Base-by-base conservation (phyloP, 176 grass and related monocot genomes). In the Poa pratensis region DNA sequence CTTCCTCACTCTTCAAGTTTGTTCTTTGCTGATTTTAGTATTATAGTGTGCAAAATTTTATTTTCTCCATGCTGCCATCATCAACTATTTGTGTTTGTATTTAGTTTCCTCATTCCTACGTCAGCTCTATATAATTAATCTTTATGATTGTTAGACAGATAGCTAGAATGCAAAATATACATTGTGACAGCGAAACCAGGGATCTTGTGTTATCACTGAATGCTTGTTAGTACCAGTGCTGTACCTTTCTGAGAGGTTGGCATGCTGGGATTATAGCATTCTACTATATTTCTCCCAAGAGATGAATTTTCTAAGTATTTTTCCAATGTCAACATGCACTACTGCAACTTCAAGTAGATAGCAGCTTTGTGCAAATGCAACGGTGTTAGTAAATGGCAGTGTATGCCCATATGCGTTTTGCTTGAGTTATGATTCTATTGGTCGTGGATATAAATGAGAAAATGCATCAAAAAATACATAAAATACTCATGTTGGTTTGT, bases 271-370 rank as follows among this genome's bases (percentile, higher is more conserved):
- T 75, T 24, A 30, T 32, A 75, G 22, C 22, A 48, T 73, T 9
- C 35, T 55, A 37, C 50, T 54, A 28, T 12, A 57, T 77, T 77
- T 78, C 53, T 16, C 32, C 50, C 24, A 82, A 19, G 34, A 82
- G 65, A 52, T 82, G n/a, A 82, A 37, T 18, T 82, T 19, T 13
- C 34, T 9, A 15, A 17, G 8, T 53, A 5, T 55, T 28, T 76
- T 23, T 76, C 15, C 14, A 28, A 15, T 39, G 9, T 26, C 28
- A 75, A 37, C 57, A 62, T 16, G 9, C n/a, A 72, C 72, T 9
- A 84, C 32, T 20, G 16, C 59, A 84, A 77, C n/a, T 54, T 76
- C 19, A 61, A 62, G 55, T 23, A 69, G 61, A 55, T 58, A 58
- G 54, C 54, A 14, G 35, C 57, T 79, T 69, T 72, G 19, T 59